Base-by-base conservation (phyloP, 2,329 filamentous ascomycete genomes). In the Ascochyta viciae-villosae region DNA sequence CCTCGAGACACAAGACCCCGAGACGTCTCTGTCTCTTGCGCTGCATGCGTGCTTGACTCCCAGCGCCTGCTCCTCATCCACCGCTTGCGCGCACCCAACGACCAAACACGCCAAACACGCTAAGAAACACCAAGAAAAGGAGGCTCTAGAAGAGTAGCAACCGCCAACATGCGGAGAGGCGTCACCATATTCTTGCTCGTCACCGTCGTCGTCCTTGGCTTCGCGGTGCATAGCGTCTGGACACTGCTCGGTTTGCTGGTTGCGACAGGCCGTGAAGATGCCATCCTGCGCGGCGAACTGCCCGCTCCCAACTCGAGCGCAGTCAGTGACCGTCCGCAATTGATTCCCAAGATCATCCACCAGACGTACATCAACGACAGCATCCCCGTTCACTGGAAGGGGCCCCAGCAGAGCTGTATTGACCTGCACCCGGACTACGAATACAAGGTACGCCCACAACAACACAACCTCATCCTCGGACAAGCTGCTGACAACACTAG, bases 271-370 rank as follows among this genome's bases (percentile, higher is more conserved):
- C 80, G 83, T 16, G 81, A 82, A 59, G 87, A 90, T 77, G 85
- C 86, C 50, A 91, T 91, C 54, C 83, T 83, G 61, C 82, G 82
- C 61, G 81, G 84, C 47, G 88, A 91, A 64, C 81, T 91, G 39
- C 87, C 87, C 13, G 83, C 85, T 8, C 85, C 86, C 15, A 86
- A 87, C 67, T 86, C 85, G 4, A 84, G 82, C 58, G 67, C 84
- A 61, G 83, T 85, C 62, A 82, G 83, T 58, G 79, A 81, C 43
- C 78, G 79, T 42, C 81, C 83, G 9, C 85, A 87, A 63, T 73
- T 90, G 62, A 90, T 91, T 45, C 89, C 89, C 43, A 90, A 89
- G 76, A 91, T 91, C 69, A 89, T 91, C 53, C 89, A 91, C 77
- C 89, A 91, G 73, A 91, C 89, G 9, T 91, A 90, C 75, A 85